phyloP scores from a whole-genome alignment of 1,139 yeast species.

The Diutina sp. region DNA sequence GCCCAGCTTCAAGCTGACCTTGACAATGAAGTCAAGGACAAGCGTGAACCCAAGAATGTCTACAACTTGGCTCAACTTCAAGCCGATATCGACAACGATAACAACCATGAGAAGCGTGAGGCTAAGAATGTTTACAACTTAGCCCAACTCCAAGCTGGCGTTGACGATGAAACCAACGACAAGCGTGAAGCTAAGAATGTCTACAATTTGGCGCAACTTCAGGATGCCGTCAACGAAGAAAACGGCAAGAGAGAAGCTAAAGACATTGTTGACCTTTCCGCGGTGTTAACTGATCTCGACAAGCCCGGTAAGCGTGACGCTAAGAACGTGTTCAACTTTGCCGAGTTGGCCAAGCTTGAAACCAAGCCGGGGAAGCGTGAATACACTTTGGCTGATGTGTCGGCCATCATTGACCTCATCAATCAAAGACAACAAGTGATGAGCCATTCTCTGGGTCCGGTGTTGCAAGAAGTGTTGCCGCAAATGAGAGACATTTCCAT shows the following conservation, averaged over 20 bases:
- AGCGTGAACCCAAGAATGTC: not conserved
- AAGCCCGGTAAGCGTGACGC: constrained; percentile 10
- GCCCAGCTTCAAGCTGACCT: constrained; percentile 4
- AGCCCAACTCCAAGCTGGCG: not conserved
- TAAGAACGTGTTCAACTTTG: constrained; percentile 10
- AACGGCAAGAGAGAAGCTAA: constrained; percentile 12
- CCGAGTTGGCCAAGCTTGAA: not conserved
- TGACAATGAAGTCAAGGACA: not conserved
- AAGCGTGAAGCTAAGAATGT: constrained; percentile 14
- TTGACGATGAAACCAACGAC: not conserved
- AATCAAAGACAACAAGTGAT: not conserved
- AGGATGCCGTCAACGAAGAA: not conserved
- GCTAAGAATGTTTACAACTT: constrained; percentile 11
- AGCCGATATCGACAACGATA: constrained; percentile 3
- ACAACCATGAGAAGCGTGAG: constrained; percentile 8
- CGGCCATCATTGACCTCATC: not conserved
- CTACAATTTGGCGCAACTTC: constrained; percentile 6
- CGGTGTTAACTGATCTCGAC: constrained; percentile 5
- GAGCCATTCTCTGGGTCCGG: not conserved
- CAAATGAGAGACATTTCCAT: constrained; percentile 33
- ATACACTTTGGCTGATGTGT: not conserved
- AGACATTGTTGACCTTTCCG: constrained; percentile 10
- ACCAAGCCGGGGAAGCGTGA: not conserved
- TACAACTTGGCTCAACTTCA: constrained; percentile 5
- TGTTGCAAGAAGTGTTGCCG: constrained; percentile 15